These are phyloP conservation scores for Xylona heveae DNA, from an alignment of 495 filamentous ascomycete genomes.

Conservation along the genomic window DNA sequence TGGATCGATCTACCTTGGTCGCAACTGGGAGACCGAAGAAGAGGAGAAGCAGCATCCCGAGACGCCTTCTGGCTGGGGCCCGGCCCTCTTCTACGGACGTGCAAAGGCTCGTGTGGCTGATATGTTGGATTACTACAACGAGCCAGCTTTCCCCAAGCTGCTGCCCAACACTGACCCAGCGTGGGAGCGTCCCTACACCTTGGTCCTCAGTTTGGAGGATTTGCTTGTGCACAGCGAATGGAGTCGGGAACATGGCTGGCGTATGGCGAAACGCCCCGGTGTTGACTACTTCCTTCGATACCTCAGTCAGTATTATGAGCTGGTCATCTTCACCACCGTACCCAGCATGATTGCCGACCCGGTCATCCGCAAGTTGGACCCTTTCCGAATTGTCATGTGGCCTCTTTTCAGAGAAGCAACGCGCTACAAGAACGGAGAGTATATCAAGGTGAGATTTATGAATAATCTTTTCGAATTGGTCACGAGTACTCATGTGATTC, in stretches of 20 bases:
- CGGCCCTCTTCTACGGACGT: slow-evolving; percentile 57
- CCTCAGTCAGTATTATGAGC: slow-evolving; percentile 88
- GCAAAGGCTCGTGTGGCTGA: slow-evolving; percentile 49
- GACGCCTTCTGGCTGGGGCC: slow-evolving; percentile 51
- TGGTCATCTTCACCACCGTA: slow-evolving; percentile 83
- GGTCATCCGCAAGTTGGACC: slow-evolving; percentile 80
- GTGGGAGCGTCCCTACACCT: slow-evolving; percentile 71
- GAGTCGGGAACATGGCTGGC: slow-evolving; percentile 85
- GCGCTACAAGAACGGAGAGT: slow-evolving; percentile 82
- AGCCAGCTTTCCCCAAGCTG: slow-evolving; percentile 85
- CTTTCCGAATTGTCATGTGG: slow-evolving; percentile 91
- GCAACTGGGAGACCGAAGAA: slow-evolving; percentile 67
- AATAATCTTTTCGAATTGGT: background rate
- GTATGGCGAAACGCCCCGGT: slow-evolving; percentile 83
- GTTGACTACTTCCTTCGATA: slow-evolving; percentile 96
- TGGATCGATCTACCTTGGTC: slow-evolving; percentile 48
- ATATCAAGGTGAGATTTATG: slow-evolving; percentile 57
- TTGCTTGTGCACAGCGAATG: slow-evolving; percentile 85
- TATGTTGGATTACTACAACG: slow-evolving; percentile 76
- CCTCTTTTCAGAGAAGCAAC: slow-evolving; percentile 89
- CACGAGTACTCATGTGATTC: background rate
- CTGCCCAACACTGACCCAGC: slow-evolving; percentile 72
- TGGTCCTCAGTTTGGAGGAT: slow-evolving; percentile 85
- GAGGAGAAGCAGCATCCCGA: slow-evolving; percentile 41
- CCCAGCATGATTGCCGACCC: slow-evolving; percentile 66